Percentiles rank a stretch among this genome's conserved stretches.
Evolutionary conservation across 23 red algal genomes (phyloP).

Genomic region (Gracilaria domingensis): DNA sequence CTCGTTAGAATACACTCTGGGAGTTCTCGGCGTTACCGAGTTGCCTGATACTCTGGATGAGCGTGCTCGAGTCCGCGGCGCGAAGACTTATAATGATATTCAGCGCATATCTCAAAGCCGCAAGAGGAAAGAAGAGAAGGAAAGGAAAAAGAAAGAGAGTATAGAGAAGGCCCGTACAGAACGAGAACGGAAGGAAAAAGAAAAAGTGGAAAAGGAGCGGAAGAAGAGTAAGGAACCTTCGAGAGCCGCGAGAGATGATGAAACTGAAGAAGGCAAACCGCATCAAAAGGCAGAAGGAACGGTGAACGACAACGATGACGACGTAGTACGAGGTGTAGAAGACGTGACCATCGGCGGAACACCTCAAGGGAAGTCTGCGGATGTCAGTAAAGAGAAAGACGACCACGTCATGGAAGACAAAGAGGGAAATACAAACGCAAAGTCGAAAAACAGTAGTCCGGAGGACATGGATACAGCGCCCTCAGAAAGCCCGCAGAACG

Average conservation of each 20-base stretch:
- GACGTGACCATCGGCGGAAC: neutral
- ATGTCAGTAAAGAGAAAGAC: neutral
- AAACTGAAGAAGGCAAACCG: neutral
- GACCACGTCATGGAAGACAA: neutral
- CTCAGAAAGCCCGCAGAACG: neutral
- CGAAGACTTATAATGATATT: conserved; percentile 12
- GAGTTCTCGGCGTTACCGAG: conserved; percentile 39
- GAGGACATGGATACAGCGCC: conserved; percentile 3
- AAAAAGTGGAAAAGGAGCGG: conserved; percentile 9
- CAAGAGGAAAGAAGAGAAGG: conserved; percentile 8
- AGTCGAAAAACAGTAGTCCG: neutral
- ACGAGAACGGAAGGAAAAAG: conserved; percentile 11
- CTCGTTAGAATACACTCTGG: conserved; percentile 53
- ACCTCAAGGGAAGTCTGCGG: neutral
- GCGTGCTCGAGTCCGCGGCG: conserved; percentile 27
- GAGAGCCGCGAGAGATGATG: neutral
- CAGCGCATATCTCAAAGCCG: conserved; percentile 3
- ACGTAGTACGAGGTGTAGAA: neutral
- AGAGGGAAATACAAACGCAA: neutral
- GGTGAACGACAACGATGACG: neutral
- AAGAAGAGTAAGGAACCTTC: conserved; percentile 8
- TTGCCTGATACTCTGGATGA: conserved; percentile 33
- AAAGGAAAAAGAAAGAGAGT: conserved; percentile 1
- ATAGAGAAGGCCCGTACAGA: neutral
- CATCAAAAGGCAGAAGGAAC: neutral